Conservation (phyloP, 202 grass and related monocot genomes). For the Zizania palustris region DNA sequence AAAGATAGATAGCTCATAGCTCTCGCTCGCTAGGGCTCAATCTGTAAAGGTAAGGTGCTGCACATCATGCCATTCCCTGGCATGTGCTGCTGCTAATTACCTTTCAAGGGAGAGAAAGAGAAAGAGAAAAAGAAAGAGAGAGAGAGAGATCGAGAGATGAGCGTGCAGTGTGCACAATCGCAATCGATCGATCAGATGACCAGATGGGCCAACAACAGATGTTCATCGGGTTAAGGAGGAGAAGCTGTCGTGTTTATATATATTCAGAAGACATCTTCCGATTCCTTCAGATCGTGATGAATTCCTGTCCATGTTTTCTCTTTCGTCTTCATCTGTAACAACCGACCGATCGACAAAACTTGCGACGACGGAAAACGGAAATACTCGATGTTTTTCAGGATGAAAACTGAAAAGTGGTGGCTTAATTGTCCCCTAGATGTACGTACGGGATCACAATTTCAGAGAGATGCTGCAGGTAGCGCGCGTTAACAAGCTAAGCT, state of each 20-base stretch:
- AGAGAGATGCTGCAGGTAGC: not conserved
- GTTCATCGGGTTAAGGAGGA: not conserved
- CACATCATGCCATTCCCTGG: constrained; percentile 8
- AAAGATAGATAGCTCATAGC: not conserved
- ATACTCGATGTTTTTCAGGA: too few species aligned
- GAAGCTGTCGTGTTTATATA: not conserved
- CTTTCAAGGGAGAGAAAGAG: not conserved
- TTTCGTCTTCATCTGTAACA: too few species aligned
- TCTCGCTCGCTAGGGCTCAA: not conserved
- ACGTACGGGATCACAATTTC: not conserved
- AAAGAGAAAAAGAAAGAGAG: too few species aligned
- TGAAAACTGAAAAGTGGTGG: too few species aligned
- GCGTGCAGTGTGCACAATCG: not conserved
- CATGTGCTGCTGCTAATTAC: not conserved
- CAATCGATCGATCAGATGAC: not conserved
- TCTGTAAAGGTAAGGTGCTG: not conserved
- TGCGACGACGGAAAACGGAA: too few species aligned
- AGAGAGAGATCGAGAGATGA: not conserved
- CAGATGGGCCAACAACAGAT: not conserved
- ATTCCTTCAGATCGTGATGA: not conserved
- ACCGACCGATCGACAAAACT: too few species aligned
- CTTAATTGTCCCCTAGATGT: too few species aligned
- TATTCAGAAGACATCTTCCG: not conserved
- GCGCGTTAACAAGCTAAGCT: not conserved
- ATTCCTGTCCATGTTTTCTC: not conserved